phyloP scores from a whole-genome alignment of 2,329 filamentous ascomycete genomes.

The Coniochaeta sp. region DNA sequence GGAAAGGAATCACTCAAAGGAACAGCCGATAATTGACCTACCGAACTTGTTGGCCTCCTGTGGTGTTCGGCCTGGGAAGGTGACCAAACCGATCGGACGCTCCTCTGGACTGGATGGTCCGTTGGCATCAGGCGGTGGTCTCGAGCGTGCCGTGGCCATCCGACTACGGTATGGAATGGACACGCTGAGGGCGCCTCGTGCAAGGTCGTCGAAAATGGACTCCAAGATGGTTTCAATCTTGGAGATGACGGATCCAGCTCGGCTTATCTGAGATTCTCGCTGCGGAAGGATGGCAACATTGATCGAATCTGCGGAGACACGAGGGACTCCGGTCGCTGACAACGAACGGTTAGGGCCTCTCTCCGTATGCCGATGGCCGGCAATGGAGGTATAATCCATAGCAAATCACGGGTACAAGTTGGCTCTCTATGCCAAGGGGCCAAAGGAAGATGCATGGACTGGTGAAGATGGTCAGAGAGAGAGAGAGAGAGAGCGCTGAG shows the following conservation, averaged over 20 bases:
- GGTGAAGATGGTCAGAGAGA: too few relatives aligned
- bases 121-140: background rate
- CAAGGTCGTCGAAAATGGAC: slow-evolving; percentile 39
- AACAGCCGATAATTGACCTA: slow-evolving; percentile 18
- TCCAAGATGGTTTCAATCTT: slow-evolving; percentile 51
- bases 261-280: background rate
- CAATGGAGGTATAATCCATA: background rate
- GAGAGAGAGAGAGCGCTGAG: too few relatives aligned
- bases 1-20: background rate
- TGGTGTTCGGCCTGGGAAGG: slow-evolving; percentile 40
- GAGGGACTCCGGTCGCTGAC: background rate
- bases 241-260: slow-evolving; percentile 29
- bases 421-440: too few relatives aligned
- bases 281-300: background rate
- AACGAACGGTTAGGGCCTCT: background rate
- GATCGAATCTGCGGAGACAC: background rate
- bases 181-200: slow-evolving; percentile 31
- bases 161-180: slow-evolving; percentile 37
- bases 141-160: slow-evolving; percentile 1
- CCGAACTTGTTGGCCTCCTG: slow-evolving; percentile 46
- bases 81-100: slow-evolving; percentile 7
- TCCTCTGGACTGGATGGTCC: background rate
- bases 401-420: background rate
- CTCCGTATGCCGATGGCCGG: background rate
- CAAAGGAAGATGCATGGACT: too few relatives aligned